Evolutionary conservation across 2,329 filamentous ascomycete genomes (phyloP).

Genomic region (Fonsecaea multimorphosa): DNA sequence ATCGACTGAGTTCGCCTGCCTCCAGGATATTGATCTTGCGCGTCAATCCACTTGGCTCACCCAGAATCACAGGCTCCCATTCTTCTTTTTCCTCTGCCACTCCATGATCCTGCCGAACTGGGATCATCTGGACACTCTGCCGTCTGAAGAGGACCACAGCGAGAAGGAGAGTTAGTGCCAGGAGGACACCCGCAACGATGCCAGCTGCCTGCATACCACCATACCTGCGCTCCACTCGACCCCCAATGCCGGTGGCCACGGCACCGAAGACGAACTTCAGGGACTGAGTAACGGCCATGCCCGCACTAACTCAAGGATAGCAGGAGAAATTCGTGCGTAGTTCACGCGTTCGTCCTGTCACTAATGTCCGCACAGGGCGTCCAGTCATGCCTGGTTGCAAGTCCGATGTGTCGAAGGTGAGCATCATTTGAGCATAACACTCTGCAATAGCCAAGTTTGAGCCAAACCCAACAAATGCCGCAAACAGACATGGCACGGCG

Average conservation of each 20-base stretch:
- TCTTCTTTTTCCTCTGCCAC: constrained; percentile 8
- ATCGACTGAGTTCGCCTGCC: constrained; percentile 70
- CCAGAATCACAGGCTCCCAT: constrained; percentile 74
- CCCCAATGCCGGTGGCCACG: constrained; percentile 70
- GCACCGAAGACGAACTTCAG: constrained; percentile 74
- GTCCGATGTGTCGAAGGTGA: constrained; percentile 81
- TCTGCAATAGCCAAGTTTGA: constrained; percentile 76
- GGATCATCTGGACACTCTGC: constrained; percentile 71
- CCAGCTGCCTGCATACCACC: constrained; percentile 72
- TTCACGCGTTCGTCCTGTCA: constrained; percentile 51
- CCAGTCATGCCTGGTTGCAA: constrained; percentile 73
- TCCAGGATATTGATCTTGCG: constrained; percentile 75
- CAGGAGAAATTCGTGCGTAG: constrained; percentile 74
- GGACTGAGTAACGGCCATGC: constrained; percentile 72
- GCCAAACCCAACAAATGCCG: constrained; percentile 70
- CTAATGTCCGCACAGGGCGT: constrained; percentile 49
- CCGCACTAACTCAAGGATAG: constrained; percentile 74
- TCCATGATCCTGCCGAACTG: constrained; percentile 43
- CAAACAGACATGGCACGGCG: constrained; percentile 70
- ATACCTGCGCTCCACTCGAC: constrained; percentile 68
- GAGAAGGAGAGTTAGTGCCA: constrained; percentile 68
- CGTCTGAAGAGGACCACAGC: constrained; percentile 68
- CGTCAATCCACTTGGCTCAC: constrained; percentile 71
- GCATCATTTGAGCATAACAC: constrained; percentile 79
- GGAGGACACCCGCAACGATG: constrained; percentile 70